phyloP scores from a whole-genome alignment of 2,329 filamentous ascomycete species.

The Aureobasidium zeae region DNA sequence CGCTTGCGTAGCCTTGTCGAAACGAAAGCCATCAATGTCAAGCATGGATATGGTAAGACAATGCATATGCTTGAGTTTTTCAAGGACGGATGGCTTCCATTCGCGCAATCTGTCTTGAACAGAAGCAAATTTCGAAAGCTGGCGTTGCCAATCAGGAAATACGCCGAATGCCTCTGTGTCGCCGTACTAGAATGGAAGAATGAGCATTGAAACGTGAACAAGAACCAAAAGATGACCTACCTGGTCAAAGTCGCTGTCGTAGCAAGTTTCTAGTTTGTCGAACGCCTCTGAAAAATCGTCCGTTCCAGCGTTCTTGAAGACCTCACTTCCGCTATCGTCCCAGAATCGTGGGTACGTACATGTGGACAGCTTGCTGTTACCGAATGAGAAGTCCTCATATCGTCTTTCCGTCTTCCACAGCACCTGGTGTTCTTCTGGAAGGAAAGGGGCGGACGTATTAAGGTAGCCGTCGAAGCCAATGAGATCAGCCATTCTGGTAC shows the following conservation, averaged over 20 bases:
- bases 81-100: slow-evolving; percentile 50
- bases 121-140: slow-evolving; percentile 56
- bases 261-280: slow-evolving; percentile 40
- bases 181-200: slow-evolving; percentile 41
- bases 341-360: slow-evolving; percentile 52
- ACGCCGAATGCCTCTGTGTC: slow-evolving; percentile 56
- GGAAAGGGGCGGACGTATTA: slow-evolving; percentile 50
- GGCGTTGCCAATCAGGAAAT: slow-evolving; percentile 53
- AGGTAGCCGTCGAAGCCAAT: slow-evolving; percentile 53
- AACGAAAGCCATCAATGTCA: slow-evolving; percentile 58
- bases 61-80: slow-evolving; percentile 51
- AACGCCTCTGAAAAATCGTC: slow-evolving; percentile 21
- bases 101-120: slow-evolving; percentile 59
- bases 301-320: slow-evolving; percentile 15
- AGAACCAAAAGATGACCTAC: slow-evolving; percentile 23
- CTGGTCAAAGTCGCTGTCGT: slow-evolving; percentile 38
- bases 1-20: slow-evolving; percentile 57
- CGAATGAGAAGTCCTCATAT: slow-evolving; percentile 50
- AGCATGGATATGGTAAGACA: slow-evolving; percentile 54
- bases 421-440: slow-evolving; percentile 47
- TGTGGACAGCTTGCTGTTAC: slow-evolving; percentile 43
- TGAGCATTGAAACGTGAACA: background rate
- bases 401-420: slow-evolving; percentile 46
- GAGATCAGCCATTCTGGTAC: slow-evolving; percentile 45
- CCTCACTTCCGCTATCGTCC: slow-evolving; percentile 42